These are phyloP conservation scores for Colletotrichum musicola DNA, from an alignment of 2,329 filamentous ascomycete genomes.

Conservation along the genomic window DNA sequence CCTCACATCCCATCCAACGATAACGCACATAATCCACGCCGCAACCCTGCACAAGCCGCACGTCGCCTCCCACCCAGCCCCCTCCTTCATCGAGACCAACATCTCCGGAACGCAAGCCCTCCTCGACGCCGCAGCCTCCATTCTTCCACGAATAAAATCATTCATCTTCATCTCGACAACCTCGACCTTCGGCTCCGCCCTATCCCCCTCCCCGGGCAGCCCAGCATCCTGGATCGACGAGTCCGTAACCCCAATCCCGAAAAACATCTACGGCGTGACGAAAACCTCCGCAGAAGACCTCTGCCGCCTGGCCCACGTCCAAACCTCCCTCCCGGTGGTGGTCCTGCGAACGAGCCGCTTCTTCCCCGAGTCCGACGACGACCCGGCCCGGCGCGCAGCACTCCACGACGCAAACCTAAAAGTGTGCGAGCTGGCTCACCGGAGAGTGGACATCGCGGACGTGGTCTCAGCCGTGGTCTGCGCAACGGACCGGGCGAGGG, in stretches of 20 bases:
- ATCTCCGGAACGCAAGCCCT: slow-evolving; percentile 57
- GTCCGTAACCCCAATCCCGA: slow-evolving; percentile 53
- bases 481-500: slow-evolving; percentile 50
- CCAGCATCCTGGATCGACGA: slow-evolving; percentile 61
- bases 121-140: slow-evolving; percentile 53
- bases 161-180: slow-evolving; percentile 62
- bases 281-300: slow-evolving; percentile 63
- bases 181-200: slow-evolving; percentile 57
- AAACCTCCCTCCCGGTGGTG: slow-evolving; percentile 54
- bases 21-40: slow-evolving; percentile 57
- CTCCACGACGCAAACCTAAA: slow-evolving; percentile 58
- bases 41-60: slow-evolving; percentile 64
- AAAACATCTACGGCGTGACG: slow-evolving; percentile 64
- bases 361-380: slow-evolving; percentile 62
- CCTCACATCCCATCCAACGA: slow-evolving; percentile 46
- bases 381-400: slow-evolving; percentile 52
- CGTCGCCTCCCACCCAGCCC: slow-evolving; percentile 56
- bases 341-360: slow-evolving; percentile 62
- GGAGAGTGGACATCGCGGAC: slow-evolving; percentile 58
- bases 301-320: slow-evolving; percentile 55
- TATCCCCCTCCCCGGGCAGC: slow-evolving; percentile 50
- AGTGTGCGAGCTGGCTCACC: slow-evolving; percentile 60
- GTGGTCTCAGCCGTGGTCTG: slow-evolving; percentile 56
- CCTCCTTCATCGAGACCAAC: slow-evolving; percentile 59
- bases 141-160: slow-evolving; percentile 46